phyloP scores from a whole-genome alignment of 164 flowering plant species.

The Magnolia sinica region DNA sequence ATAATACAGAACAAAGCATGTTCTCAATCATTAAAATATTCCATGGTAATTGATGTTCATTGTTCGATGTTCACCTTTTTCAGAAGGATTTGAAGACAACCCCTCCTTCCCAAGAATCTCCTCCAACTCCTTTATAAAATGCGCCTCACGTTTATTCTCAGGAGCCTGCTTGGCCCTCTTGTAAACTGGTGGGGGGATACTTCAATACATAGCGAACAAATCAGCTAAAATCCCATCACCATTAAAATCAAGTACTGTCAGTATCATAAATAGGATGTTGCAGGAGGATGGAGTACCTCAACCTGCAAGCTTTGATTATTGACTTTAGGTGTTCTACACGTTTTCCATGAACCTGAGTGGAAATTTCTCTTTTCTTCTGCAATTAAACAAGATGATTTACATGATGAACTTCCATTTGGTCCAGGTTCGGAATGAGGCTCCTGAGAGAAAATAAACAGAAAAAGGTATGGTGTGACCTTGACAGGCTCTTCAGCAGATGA shows the following conservation, averaged over 20 bases:
- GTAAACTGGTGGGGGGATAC: constrained; percentile 76
- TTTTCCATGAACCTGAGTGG: constrained; percentile 67
- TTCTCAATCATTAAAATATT: background rate
- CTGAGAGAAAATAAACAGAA: background rate
- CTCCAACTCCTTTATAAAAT: constrained; percentile 69
- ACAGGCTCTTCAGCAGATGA: constrained; percentile 56
- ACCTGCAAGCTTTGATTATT: constrained; percentile 81
- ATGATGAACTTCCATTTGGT: background rate
- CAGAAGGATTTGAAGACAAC: constrained; percentile 72
- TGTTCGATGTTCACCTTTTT: constrained; percentile 54
- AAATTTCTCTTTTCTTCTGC: constrained; percentile 58
- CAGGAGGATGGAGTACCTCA: constrained; percentile 49
- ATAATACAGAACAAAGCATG: background rate
- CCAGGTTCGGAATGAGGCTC: background rate
- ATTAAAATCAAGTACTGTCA: background rate
- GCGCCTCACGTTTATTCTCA: constrained; percentile 70
- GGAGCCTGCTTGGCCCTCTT: constrained; percentile 83
- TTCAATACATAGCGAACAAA: constrained; percentile 23
- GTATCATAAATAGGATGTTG: background rate
- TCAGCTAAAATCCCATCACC: background rate
- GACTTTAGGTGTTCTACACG: constrained; percentile 80
- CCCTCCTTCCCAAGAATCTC: constrained; percentile 80
- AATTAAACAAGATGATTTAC: constrained; percentile 12
- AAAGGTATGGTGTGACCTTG: constrained; percentile 38
- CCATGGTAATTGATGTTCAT: background rate